phyloP scores from a whole-genome alignment of 257 asterid species.

The Solanum chaucha region DNA sequence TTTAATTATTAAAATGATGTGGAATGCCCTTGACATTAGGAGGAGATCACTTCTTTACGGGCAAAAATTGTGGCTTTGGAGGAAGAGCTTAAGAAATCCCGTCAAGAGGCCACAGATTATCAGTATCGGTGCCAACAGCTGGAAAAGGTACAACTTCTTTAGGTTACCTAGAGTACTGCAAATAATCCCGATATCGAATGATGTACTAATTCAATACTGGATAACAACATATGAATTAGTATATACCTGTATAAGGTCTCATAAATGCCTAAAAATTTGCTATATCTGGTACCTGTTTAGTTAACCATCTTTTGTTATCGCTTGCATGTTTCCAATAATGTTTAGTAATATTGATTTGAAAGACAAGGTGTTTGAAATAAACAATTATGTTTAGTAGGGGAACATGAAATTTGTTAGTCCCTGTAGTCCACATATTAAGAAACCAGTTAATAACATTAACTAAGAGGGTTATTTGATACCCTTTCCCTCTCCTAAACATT shows the following conservation, averaged over 20 bases:
- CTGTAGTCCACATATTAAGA: background rate
- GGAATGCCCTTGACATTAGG: slow-evolving; percentile 25
- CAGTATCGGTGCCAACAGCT: slow-evolving; percentile 41
- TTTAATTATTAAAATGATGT: background rate
- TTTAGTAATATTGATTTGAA: background rate
- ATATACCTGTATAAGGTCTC: background rate
- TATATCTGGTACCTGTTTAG: background rate
- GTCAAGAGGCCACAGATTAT: slow-evolving; percentile 43
- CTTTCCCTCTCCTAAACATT: background rate
- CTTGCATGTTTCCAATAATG: background rate
- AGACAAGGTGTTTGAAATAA: background rate
- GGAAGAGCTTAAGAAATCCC: slow-evolving; percentile 59
- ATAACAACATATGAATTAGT: background rate
- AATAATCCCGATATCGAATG: background rate
- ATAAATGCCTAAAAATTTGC: background rate
- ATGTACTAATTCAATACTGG: background rate
- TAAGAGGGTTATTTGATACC: background rate
- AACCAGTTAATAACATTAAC: background rate
- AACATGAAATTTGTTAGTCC: background rate
- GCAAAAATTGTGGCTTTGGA: slow-evolving; percentile 58
- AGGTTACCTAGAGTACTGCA: background rate
- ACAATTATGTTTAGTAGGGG: background rate
- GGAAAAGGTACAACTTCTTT: slow-evolving; percentile 47
- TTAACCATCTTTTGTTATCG: background rate
- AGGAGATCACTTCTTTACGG: slow-evolving; percentile 53